Conservation (phyloP, 768 basidiomycete species). For the Cystobasidium tubakii region DNA sequence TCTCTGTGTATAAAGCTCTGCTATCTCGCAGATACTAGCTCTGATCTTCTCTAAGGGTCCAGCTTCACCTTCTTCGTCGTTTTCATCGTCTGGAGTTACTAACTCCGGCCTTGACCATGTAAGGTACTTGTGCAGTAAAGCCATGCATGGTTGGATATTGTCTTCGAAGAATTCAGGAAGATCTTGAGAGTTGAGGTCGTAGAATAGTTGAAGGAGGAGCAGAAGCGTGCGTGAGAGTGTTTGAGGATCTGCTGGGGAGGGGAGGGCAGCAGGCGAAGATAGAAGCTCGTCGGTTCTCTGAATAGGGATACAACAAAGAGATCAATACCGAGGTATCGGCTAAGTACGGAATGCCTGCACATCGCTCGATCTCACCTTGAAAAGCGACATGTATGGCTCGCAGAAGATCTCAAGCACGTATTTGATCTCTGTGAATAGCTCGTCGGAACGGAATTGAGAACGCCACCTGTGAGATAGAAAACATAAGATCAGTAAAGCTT, state of each 20-base stretch:
- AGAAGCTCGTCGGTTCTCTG: conserved; percentile 53
- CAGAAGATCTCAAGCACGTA: conserved; percentile 78
- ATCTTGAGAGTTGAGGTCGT: conserved; percentile 92
- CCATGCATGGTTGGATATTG: conserved; percentile 73
- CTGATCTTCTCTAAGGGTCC: conserved; percentile 86
- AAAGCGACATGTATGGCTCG: conserved; percentile 73
- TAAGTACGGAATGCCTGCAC: too few species aligned
- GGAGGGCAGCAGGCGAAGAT: conserved; percentile 46
- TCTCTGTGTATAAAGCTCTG: conserved; percentile 60
- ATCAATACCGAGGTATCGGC: too few species aligned
- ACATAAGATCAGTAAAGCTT: neutral
- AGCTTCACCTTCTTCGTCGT: conserved; percentile 67
- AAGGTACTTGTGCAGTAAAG: conserved; percentile 73
- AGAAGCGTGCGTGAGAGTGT: conserved; percentile 66
- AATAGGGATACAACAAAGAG: neutral
- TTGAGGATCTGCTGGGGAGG: conserved; percentile 49
- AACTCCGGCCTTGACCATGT: conserved; percentile 62
- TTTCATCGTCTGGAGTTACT: conserved; percentile 53
- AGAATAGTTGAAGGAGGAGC: conserved; percentile 76
- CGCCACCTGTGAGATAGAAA: conserved; percentile 64
- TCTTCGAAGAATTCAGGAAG: conserved; percentile 92
- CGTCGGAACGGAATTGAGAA: conserved; percentile 76
- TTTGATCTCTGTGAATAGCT: conserved; percentile 84
- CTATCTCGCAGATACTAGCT: conserved; percentile 80
- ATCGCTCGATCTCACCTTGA: conserved; percentile 57